phyloP scores from a whole-genome alignment of 2,329 filamentous ascomycete species.

The Talaromyces amestolkiae region DNA sequence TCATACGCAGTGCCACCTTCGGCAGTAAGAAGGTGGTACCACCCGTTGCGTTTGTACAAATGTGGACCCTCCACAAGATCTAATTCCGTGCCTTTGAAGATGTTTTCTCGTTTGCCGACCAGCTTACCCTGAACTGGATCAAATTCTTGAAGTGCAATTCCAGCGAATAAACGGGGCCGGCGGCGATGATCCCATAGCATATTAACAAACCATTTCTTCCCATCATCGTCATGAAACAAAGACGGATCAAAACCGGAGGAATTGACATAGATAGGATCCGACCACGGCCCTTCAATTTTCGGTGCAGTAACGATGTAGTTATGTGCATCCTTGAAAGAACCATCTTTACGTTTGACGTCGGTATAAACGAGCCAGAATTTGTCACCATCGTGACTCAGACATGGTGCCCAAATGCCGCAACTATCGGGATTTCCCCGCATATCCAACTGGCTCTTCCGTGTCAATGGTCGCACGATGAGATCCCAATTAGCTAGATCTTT shows the following conservation, averaged over 20 bases:
- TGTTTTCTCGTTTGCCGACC: conserved; percentile 12
- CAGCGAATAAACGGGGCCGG: conserved; percentile 10
- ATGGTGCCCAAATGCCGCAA: conserved; percentile 46
- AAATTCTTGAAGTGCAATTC: conserved; percentile 18
- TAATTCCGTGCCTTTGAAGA: conserved; percentile 18
- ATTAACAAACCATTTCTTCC: conserved; percentile 19
- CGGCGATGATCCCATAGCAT: conserved; percentile 19
- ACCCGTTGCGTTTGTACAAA: conserved; percentile 50
- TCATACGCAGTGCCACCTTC: conserved; percentile 51
- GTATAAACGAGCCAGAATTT: conserved; percentile 48
- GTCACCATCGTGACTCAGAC: conserved; percentile 44
- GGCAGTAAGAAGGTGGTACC: conserved; percentile 51
- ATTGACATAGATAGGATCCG: conserved; percentile 49
- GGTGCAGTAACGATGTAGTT: conserved; percentile 49
- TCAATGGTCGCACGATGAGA: conserved; percentile 28
- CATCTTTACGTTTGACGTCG: conserved; percentile 61
- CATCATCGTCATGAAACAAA: conserved; percentile 51
- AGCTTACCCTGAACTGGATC: conserved; percentile 15
- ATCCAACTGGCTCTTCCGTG: conserved; percentile 25
- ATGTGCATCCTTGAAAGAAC: conserved; percentile 62
- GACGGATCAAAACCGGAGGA: conserved; percentile 55
- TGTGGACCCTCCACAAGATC: conserved; percentile 49
- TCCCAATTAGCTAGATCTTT: conserved; percentile 42
- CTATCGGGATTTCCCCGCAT: conserved; percentile 26
- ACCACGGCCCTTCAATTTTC: conserved; percentile 41